Conservation (phyloP, 306 rosid genomes). For the Ammopiptanthus mongolicus region DNA sequence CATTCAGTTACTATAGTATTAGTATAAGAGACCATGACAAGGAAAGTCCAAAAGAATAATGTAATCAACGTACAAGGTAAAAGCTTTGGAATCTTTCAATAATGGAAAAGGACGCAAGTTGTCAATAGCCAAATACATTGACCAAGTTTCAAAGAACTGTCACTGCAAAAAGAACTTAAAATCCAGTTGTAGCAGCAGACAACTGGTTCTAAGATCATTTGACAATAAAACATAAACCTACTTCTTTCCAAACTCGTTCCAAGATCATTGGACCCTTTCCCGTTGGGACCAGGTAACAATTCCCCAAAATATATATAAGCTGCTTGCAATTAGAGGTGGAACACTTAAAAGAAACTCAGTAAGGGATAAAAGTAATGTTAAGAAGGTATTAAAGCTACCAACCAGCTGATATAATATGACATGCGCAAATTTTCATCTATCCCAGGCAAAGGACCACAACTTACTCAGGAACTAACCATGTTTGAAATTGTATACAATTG, state of each 20-base stretch:
- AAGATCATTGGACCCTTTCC: not conserved
- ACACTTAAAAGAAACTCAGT: not conserved
- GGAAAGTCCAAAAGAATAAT: conserved; percentile 1
- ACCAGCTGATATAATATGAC: not conserved
- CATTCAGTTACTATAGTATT: too few species aligned
- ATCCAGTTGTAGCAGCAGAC: not conserved
- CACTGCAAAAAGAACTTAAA: not conserved
- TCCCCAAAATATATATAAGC: not conserved
- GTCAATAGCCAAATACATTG: not conserved
- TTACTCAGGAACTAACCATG: not conserved
- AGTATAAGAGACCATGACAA: not conserved
- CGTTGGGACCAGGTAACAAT: not conserved
- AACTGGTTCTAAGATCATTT: not conserved
- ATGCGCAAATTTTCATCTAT: not conserved
- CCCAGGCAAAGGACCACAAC: not conserved
- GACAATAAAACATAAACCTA: not conserved
- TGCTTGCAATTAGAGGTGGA: not conserved
- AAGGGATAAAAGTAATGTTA: not conserved
- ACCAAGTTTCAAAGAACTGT: not conserved
- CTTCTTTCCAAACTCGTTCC: not conserved
- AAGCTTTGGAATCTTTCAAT: not conserved
- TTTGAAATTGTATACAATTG: not conserved
- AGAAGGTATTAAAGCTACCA: not conserved
- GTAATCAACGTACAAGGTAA: not conserved
- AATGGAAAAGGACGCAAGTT: not conserved